Evolutionary conservation across 2,329 filamentous ascomycete genomes (phyloP).

Genomic region (Tolypocladium ophioglossoides): DNA sequence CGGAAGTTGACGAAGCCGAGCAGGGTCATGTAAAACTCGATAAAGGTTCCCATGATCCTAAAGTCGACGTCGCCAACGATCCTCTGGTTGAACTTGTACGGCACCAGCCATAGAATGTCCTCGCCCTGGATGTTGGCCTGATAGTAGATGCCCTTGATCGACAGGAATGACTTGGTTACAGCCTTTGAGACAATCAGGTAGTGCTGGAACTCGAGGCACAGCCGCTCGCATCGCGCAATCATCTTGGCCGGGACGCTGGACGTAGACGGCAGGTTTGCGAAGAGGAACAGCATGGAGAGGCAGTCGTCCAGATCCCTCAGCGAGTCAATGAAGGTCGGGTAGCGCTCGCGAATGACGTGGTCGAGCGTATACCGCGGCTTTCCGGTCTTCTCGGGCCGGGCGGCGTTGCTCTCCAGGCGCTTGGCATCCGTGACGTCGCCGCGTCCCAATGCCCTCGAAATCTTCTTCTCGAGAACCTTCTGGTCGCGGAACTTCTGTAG

Average conservation of each 20-base stretch:
- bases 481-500: slow-evolving; percentile 93
- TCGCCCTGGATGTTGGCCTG: slow-evolving; percentile 95
- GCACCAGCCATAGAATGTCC: slow-evolving; percentile 93
- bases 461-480: slow-evolving; percentile 96
- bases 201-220: slow-evolving; percentile 95
- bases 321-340: slow-evolving; percentile 92
- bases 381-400: slow-evolving; percentile 79
- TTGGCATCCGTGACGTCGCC: slow-evolving; percentile 85
- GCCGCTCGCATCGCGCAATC: slow-evolving; percentile 84
- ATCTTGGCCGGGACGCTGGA: slow-evolving; percentile 87
- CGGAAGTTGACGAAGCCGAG: slow-evolving; percentile 94
- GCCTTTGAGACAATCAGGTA: slow-evolving; percentile 90
- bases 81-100: slow-evolving; percentile 95
- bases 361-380: slow-evolving; percentile 86
- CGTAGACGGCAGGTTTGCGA: slow-evolving; percentile 90
- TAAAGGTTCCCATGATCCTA: slow-evolving; percentile 97
- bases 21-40: slow-evolving; percentile 97
- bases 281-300: slow-evolving; percentile 92
- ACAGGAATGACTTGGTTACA: slow-evolving; percentile 90
- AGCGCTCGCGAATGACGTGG: slow-evolving; percentile 95
- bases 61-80: slow-evolving; percentile 94
- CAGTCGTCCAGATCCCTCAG: slow-evolving; percentile 93
- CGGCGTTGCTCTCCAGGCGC: slow-evolving; percentile 76
- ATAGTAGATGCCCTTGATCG: slow-evolving; percentile 99
- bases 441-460: slow-evolving; percentile 79